Percentiles rank a stretch among this genome's conserved stretches.
These are phyloP conservation scores for Fusarium mexicanum DNA, from an alignment of 2,329 filamentous ascomycete species.

Conservation along the genomic window DNA sequence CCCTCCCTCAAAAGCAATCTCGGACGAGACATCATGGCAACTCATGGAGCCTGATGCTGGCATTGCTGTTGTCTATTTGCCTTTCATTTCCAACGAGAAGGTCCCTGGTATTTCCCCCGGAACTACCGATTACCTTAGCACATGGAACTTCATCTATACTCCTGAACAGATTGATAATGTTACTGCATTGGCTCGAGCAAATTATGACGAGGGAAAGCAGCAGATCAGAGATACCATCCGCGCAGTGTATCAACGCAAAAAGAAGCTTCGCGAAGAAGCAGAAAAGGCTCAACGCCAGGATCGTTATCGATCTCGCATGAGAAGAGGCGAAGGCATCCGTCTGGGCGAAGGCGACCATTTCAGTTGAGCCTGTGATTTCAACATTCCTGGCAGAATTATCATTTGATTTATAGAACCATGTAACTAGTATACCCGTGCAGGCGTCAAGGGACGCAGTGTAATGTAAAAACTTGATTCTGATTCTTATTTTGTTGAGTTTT, in stretches of 20 bases:
- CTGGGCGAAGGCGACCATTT: slow-evolving; percentile 75
- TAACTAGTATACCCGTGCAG: slow-evolving; percentile 31
- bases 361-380: slow-evolving; percentile 48
- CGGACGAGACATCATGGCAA: slow-evolving; percentile 73
- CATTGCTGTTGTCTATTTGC: slow-evolving; percentile 89
- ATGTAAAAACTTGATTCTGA: slow-evolving; percentile 39
- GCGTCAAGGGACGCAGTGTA: slow-evolving; percentile 15
- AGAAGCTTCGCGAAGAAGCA: slow-evolving; percentile 67
- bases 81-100: slow-evolving; percentile 83
- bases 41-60: slow-evolving; percentile 80
- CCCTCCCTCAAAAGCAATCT: slow-evolving; percentile 62
- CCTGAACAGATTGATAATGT: slow-evolving; percentile 89
- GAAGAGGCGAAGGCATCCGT: slow-evolving; percentile 62
- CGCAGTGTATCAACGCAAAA: slow-evolving; percentile 94
- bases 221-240: slow-evolving; percentile 81
- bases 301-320: slow-evolving; percentile 57
- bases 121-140: slow-evolving; percentile 86
- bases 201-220: slow-evolving; percentile 84
- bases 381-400: slow-evolving; percentile 1
- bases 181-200: slow-evolving; percentile 82
- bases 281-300: slow-evolving; percentile 54
- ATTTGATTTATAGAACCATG: slow-evolving; percentile 10
- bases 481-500: slow-evolving; percentile 39
- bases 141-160: slow-evolving; percentile 98
- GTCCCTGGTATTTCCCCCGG: slow-evolving; percentile 85